phyloP scores from a whole-genome alignment of 306 rosid genomes.

The Quercus mongolica region DNA sequence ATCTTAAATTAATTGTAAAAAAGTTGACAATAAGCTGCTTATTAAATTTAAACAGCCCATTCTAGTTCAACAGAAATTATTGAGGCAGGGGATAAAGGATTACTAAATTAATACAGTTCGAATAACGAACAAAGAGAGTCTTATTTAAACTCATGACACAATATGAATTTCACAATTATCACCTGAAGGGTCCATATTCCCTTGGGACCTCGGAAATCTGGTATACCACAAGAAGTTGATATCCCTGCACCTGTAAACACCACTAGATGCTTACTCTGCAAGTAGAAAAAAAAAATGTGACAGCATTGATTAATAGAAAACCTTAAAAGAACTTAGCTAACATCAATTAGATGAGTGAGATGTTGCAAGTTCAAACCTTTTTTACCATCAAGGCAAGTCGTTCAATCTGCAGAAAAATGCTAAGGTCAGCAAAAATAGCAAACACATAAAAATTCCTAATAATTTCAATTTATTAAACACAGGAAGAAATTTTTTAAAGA shows the following conservation, averaged over 20 bases:
- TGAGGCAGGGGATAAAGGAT: slow-evolving; percentile 7
- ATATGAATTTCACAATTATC: slow-evolving; percentile 20
- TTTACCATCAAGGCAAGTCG: slow-evolving; percentile 66
- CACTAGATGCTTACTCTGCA: slow-evolving; percentile 98
- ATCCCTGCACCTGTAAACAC: slow-evolving; percentile 99
- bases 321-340: slow-evolving; percentile 6
- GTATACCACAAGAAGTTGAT: slow-evolving; percentile 97
- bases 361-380: slow-evolving; percentile 46
- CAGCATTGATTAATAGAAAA: slow-evolving; percentile 11
- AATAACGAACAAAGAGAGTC: slow-evolving; percentile 2
- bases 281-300: slow-evolving; percentile 27
- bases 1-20: background rate
- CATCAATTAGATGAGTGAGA: slow-evolving; percentile 20
- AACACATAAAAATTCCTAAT: background rate
- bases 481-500: background rate
- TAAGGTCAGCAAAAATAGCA: slow-evolving; percentile 21
- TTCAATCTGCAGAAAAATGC: slow-evolving; percentile 58
- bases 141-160: background rate
- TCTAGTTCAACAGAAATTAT: background rate
- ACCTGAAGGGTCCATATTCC: slow-evolving; percentile 99
- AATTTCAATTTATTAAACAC: background rate
- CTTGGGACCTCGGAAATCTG: slow-evolving; percentile 97
- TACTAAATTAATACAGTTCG: slow-evolving; percentile 5
- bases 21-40: background rate
- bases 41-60: slow-evolving; percentile 1